A percentile compares a stretch with the other conserved stretches of the same genome.
Conservation (phyloP, 257 asterid genomes). For the Thymus quinquecostatus region DNA sequence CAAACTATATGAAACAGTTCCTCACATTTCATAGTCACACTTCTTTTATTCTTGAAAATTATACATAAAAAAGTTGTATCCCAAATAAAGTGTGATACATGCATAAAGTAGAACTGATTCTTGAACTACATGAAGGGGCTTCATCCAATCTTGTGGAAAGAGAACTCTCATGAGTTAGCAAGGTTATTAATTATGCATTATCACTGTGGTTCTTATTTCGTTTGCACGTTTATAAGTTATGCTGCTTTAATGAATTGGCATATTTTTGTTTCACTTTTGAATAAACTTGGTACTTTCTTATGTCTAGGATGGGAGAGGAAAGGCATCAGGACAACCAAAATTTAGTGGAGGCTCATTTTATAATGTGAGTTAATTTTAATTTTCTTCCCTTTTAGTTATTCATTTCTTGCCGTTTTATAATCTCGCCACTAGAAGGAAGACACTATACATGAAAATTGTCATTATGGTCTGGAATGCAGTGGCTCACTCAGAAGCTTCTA, state of each 20-base stretch:
- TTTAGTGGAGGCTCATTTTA: constrained; percentile 77
- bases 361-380: constrained; percentile 54
- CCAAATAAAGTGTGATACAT: no score
- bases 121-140: background rate
- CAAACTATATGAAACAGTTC: no score
- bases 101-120: no score
- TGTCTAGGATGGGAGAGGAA: constrained; percentile 62
- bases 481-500: background rate
- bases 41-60: no score
- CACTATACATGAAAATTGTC: background rate
- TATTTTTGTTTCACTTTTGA: background rate
- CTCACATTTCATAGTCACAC: no score
- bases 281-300: constrained; percentile 18
- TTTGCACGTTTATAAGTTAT: background rate
- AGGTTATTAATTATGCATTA: background rate
- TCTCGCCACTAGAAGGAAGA: constrained; percentile 9
- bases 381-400: constrained; percentile 23
- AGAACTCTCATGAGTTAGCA: background rate
- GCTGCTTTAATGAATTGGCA: background rate
- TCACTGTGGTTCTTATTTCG: constrained; percentile 3
- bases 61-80: no score
- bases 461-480: constrained; percentile 9
- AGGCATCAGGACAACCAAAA: constrained; percentile 54
- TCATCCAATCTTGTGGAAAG: constrained; percentile 6
- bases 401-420: constrained; percentile 12